Conservation (phyloP, 139 green algal genomes). For the Tetraselmis striata region DNA sequence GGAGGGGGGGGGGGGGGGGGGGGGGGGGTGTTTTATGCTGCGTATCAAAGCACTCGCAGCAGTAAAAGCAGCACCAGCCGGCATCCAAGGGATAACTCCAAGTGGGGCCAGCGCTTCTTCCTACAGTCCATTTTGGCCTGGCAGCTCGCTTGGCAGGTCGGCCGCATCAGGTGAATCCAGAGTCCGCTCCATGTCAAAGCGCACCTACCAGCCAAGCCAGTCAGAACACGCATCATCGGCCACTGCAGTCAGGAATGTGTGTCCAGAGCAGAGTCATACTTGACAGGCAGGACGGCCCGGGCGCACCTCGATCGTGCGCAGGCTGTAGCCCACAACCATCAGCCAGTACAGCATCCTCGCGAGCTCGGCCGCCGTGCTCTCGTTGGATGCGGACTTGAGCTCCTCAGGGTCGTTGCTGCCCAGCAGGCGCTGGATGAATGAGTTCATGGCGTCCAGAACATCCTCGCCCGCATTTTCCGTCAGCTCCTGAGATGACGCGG, state of each 20-base stretch:
- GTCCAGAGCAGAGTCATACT: no score
- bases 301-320: conserved; percentile 60
- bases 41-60: no score
- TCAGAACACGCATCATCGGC: no score
- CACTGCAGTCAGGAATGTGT: no score
- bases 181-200: background rate
- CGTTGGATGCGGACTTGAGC: conserved; percentile 18
- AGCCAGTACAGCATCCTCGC: conserved; percentile 72
- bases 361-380: conserved; percentile 59
- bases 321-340: conserved; percentile 63
- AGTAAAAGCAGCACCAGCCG: no score
- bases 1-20: no score
- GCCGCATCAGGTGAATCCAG: background rate
- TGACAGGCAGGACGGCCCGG: background rate
- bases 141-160: background rate
- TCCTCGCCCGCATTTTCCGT: conserved; percentile 44
- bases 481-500: conserved; percentile 17
- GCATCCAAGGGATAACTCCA: no score
- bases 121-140: no score
- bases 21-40: no score
- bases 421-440: conserved; percentile 70
- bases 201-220: background rate
- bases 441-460: conserved; percentile 79
- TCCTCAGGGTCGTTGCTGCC: conserved; percentile 27
- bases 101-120: no score